Evolutionary conservation across 495 filamentous ascomycete species (phyloP), one percentile per base, ranked within the genome.

Genomic region (Penicillium diatomitis): DNA sequence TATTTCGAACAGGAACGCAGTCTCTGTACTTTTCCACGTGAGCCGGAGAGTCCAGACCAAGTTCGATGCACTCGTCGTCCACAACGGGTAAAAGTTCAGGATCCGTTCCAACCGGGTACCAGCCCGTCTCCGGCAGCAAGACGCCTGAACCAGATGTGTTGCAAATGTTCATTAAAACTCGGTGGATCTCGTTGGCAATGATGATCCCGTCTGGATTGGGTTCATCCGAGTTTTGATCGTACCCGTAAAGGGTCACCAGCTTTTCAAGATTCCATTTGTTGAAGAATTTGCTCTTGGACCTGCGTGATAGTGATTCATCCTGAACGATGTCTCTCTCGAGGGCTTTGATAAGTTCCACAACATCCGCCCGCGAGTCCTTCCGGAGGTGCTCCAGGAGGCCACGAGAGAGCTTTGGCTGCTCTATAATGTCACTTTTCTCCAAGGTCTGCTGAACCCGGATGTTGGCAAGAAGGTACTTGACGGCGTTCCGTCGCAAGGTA

Each of bases 401-500:
- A 41, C 77, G 73, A 5, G 83, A 74, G 9, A 91, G 68, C 50
- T 87, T 87, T 43, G 78, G 73, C 57, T 90, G 84, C 33, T 80
- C 78, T 6, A 95, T 67, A 32, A 96, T 73, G 52, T 89, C 87
- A 46, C 69, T 77, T 61, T 91, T 95, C 6, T 82, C 78, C 41
- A 80, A 72, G 20, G 76, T 69, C 41, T 84, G 75, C 49, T 91
- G 78, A 44, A 86, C 83, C 57, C 76, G 84, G 38, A 96, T 58
- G 50, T 83, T 79, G 8, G 82, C 77, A 32, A 95, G 73, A 5
- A 95, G 65, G 66, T 90, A 90, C 30, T 77, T 76, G 36, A 88
- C 70, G 28, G 90, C 84, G 66, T 84, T 85, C 4, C 83, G 80
- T 34, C 90, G 72, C n/a, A 92, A 69, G 1, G 87, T 86, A 5